phyloP scores from a whole-genome alignment of 495 filamentous ascomycete species.

The Lasiosphaeria ovina region DNA sequence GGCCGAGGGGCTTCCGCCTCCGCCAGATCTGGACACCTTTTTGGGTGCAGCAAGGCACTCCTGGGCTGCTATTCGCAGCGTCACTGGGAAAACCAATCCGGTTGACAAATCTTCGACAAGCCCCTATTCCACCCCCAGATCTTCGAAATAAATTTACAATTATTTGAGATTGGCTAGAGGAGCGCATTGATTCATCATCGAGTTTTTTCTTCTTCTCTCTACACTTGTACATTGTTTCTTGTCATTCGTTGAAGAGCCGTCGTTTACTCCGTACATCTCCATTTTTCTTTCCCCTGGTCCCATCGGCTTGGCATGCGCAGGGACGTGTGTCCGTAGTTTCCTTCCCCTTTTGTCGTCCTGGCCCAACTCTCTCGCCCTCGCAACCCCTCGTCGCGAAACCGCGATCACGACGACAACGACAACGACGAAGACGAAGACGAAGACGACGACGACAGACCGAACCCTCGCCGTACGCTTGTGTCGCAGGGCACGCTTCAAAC shows the following conservation, averaged over 20 bases:
- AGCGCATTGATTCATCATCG: too few relatives aligned
- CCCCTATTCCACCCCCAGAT: slow-evolving; percentile 2
- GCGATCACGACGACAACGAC: too few relatives aligned
- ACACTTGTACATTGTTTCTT: slow-evolving; percentile 2
- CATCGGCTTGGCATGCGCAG: too few relatives aligned
- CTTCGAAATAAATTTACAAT: neutral
- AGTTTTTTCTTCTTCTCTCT: neutral
- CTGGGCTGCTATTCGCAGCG: slow-evolving; percentile 1
- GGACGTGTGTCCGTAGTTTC: neutral
- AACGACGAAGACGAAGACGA: too few relatives aligned
- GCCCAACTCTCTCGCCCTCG: too few relatives aligned
- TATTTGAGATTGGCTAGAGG: too few relatives aligned
- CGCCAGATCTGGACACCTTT: slow-evolving; percentile 11
- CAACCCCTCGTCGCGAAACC: too few relatives aligned
- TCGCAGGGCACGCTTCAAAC: neutral
- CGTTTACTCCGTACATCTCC: neutral
- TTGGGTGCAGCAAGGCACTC: slow-evolving; percentile 7
- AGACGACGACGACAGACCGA: slow-evolving; percentile 3
- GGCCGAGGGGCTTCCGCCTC: neutral
- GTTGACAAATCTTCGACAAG: slow-evolving; percentile 2
- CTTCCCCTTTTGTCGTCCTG: neutral
- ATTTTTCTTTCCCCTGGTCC: neutral
- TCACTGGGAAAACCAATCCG: slow-evolving; percentile 7
- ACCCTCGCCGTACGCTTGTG: neutral
- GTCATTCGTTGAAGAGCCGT: slow-evolving; percentile 8